A percentile compares a stretch with the other conserved stretches of the same genome.
phyloP scores from a whole-genome alignment of 352 stramenopile species.

The Phytophthora vignae region DNA sequence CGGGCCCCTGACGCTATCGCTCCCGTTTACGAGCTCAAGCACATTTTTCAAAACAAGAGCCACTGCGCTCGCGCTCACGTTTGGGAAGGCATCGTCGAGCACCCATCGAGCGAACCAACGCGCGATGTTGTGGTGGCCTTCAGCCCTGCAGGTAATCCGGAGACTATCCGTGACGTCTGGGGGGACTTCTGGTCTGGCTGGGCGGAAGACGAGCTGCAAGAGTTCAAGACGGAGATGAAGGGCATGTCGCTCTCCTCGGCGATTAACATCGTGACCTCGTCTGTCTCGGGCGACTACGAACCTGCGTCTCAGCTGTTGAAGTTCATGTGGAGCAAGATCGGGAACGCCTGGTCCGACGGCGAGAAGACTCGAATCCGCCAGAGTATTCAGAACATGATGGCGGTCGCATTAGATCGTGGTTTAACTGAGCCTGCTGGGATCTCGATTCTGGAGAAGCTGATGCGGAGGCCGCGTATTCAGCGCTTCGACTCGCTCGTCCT shows the following conservation, averaged over 20 bases:
- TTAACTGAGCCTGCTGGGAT: conserved; percentile 71
- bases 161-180: conserved; percentile 88
- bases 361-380: conserved; percentile 88
- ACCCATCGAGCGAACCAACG: conserved; percentile 42
- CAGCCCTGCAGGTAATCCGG: conserved; percentile 76
- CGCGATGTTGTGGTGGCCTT: conserved; percentile 83
- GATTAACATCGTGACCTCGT: conserved; percentile 81
- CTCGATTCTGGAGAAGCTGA: conserved; percentile 81
- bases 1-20: conserved; percentile 48
- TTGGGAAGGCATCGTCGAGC: conserved; percentile 73
- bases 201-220: conserved; percentile 82
- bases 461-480: conserved; percentile 61
- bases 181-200: conserved; percentile 89
- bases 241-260: conserved; percentile 76
- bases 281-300: conserved; percentile 83
- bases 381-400: conserved; percentile 90
- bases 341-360: conserved; percentile 81
- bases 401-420: conserved; percentile 76
- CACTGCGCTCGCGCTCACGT: conserved; percentile 80
- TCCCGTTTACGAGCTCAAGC: conserved; percentile 84
- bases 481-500: conserved; percentile 79
- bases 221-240: conserved; percentile 86
- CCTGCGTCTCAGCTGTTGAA: conserved; percentile 75
- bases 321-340: conserved; percentile 88
- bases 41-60: conserved; percentile 89